Conservation (phyloP, 331 rosid genomes). For the Rhamnella rubrinervis region DNA sequence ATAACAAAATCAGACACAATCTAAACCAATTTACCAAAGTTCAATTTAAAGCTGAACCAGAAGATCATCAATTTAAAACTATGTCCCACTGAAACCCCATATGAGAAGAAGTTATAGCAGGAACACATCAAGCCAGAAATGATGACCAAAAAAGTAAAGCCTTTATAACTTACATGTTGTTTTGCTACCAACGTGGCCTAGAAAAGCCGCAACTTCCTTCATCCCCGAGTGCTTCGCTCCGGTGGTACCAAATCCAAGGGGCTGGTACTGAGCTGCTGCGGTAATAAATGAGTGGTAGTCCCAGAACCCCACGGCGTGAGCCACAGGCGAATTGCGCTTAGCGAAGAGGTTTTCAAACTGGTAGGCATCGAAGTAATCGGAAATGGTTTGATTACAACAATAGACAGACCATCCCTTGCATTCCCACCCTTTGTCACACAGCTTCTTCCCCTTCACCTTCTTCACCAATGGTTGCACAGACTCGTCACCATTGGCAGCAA, state of each 20-base stretch:
- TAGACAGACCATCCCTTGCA: slow-evolving; percentile 69
- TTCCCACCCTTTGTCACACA: slow-evolving; percentile 95
- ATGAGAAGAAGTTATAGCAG: not conserved
- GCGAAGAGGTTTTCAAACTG: slow-evolving; percentile 82
- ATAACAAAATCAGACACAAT: too few relatives aligned
- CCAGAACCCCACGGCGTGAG: slow-evolving; percentile 91
- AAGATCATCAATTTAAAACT: too few relatives aligned
- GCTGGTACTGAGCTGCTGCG: slow-evolving; percentile 75
- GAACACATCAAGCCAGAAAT: too few relatives aligned
- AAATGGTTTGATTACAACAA: slow-evolving; percentile 83
- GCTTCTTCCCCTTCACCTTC: slow-evolving; percentile 77
- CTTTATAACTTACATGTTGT: slow-evolving; percentile 64
- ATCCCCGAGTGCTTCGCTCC: slow-evolving; percentile 58
- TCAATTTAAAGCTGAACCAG: not conserved
- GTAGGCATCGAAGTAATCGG: slow-evolving; percentile 70
- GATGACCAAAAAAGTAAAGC: too few relatives aligned
- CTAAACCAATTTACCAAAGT: not conserved
- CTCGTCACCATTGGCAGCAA: slow-evolving; percentile 25
- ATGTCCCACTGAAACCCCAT: not conserved
- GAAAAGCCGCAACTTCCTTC: slow-evolving; percentile 86
- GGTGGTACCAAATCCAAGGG: slow-evolving; percentile 83
- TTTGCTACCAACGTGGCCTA: slow-evolving; percentile 95
- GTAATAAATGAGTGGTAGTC: slow-evolving; percentile 82
- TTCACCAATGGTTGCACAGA: slow-evolving; percentile 79
- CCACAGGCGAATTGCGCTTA: slow-evolving; percentile 77